A percentile compares a stretch with the other conserved stretches of the same genome.
Evolutionary conservation across 2,329 filamentous ascomycete species (phyloP).

Genomic region (Helminthosporium solani): DNA sequence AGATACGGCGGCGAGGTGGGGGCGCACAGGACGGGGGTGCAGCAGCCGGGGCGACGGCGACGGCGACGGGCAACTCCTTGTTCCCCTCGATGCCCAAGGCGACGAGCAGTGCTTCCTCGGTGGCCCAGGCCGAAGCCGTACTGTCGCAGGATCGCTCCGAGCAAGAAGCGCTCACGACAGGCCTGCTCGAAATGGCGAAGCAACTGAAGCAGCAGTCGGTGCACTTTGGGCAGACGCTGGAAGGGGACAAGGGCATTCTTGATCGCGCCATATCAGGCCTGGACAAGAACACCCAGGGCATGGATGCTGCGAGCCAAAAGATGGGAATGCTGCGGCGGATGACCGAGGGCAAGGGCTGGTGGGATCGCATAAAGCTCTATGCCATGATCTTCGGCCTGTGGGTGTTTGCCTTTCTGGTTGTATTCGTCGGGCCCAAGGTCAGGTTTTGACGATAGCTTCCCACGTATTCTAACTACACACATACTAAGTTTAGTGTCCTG

Average conservation of each 20-base stretch:
- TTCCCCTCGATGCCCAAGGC: constrained; percentile 41
- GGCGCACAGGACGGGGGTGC: constrained; percentile 22
- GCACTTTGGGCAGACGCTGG: constrained; percentile 69
- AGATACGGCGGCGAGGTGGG: constrained; percentile 36
- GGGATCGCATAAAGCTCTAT: constrained; percentile 80
- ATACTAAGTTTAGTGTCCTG: no score
- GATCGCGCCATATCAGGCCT: constrained; percentile 71
- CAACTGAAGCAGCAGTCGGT: constrained; percentile 75
- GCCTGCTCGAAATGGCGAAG: constrained; percentile 76
- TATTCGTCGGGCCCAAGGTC: constrained; percentile 85
- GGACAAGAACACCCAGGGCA: constrained; percentile 71
- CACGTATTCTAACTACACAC: not conserved
- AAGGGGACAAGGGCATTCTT: constrained; percentile 72
- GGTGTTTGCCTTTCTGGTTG: constrained; percentile 73
- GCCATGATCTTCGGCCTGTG: constrained; percentile 80
- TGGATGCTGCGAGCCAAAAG: constrained; percentile 72
- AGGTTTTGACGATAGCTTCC: constrained; percentile 61
- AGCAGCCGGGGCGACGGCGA: no score
- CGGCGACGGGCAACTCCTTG: constrained; percentile 40
- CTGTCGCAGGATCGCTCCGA: constrained; percentile 76
- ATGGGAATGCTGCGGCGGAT: constrained; percentile 78
- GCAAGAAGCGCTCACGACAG: constrained; percentile 78
- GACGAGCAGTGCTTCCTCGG: constrained; percentile 27
- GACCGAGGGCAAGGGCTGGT: constrained; percentile 88
- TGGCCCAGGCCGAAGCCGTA: constrained; percentile 60